Percentiles rank a stretch among this genome's conserved stretches.
These are phyloP conservation scores for Recurvomyces mirabilis DNA, from an alignment of 495 filamentous ascomycete species.

Conservation along the genomic window DNA sequence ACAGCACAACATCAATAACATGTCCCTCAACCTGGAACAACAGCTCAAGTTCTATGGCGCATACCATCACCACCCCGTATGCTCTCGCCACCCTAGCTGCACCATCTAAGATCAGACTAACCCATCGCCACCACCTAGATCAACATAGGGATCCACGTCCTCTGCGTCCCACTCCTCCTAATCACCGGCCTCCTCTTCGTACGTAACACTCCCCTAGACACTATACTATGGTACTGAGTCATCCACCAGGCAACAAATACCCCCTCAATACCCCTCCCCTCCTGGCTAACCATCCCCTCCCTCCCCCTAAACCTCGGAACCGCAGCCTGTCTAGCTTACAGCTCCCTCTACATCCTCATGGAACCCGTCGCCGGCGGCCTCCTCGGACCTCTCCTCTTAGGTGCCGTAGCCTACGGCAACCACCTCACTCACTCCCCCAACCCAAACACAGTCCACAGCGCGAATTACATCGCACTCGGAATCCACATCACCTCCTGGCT, in stretches of 20 bases:
- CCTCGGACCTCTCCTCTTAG: conserved; percentile 61
- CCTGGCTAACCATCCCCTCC: conserved; percentile 57
- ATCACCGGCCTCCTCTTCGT: conserved; percentile 73
- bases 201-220: conserved; percentile 24
- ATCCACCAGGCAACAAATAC: conserved; percentile 53
- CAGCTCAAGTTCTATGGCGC: conserved; percentile 88
- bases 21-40: conserved; percentile 69
- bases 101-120: no score
- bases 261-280: conserved; percentile 58
- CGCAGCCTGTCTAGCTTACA: conserved; percentile 58
- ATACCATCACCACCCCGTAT: conserved; percentile 79
- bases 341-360: conserved; percentile 75
- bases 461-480: conserved; percentile 58
- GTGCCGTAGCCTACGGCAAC: conserved; percentile 60
- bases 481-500: conserved; percentile 70
- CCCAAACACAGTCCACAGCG: no score
- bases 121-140: conserved; percentile 34
- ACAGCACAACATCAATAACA: no score
- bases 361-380: conserved; percentile 80
- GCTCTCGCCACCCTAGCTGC: no score
- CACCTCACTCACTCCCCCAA: conserved; percentile 59
- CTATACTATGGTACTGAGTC: neutral
- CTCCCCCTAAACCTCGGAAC: conserved; percentile 76
- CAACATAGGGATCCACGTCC: conserved; percentile 83
- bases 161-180: conserved; percentile 75